A percentile compares a stretch with the other conserved stretches of the same genome.
These are phyloP conservation scores for Luffa aegyptiaca DNA, from an alignment of 306 rosid species.

Conservation along the genomic window DNA sequence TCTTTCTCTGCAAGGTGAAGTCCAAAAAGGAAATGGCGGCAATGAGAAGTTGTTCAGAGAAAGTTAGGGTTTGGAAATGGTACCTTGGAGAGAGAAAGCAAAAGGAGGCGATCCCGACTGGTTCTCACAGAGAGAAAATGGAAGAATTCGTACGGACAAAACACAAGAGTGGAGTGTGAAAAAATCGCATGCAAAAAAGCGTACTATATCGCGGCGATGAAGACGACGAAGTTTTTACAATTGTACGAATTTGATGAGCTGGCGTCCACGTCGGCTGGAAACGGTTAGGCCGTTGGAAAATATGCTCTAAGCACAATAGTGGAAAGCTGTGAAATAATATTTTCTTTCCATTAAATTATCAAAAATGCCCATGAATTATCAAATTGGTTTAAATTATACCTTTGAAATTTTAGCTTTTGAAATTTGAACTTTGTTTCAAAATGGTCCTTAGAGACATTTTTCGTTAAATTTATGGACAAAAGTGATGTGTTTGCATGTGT, in stretches of 20 bases:
- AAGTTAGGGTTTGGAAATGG: not conserved
- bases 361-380: too few species aligned
- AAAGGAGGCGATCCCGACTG: not conserved
- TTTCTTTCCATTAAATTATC: too few species aligned
- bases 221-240: not conserved
- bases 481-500: too few species aligned
- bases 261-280: constrained; percentile 11
- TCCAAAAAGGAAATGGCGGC: not conserved
- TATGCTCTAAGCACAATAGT: not conserved
- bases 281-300: constrained; percentile 8
- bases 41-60: not conserved
- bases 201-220: not conserved
- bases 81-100: not conserved
- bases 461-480: too few species aligned
- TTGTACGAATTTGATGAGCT: not conserved
- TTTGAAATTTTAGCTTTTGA: too few species aligned
- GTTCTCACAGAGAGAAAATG: not conserved
- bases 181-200: not conserved
- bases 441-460: too few species aligned
- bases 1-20: not conserved
- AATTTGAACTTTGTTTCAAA: too few species aligned
- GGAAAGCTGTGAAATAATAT: not conserved
- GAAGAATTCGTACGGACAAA: not conserved
- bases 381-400: too few species aligned
- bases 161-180: not conserved